Base-by-base conservation (phyloP, 345 rosid genomes). In the Pistacia atlantica region DNA sequence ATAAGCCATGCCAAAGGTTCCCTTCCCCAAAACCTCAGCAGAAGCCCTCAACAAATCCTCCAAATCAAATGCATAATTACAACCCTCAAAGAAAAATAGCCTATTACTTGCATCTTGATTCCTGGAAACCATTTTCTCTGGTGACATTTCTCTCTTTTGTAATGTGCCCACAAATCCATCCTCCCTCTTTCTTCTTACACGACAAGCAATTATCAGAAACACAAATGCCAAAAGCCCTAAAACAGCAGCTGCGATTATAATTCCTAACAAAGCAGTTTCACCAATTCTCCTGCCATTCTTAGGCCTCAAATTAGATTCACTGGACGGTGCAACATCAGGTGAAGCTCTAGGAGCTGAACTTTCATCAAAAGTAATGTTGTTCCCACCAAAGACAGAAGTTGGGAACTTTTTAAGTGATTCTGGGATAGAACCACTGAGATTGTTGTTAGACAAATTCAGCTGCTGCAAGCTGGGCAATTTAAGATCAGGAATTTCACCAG, bases 21-120 rank as follows among this genome's bases (percentile, higher is more conserved):
- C 99, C 66, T 96, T 96, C 25, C 98, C 99, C 73, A 96, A 81
- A n/a, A 96, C 97, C 80, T 96, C 99, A 17, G 98, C 98, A 14
- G 98, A 96, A 69, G 99, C 99, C 79, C 98, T 91, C 86, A 96
- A 81, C 8, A 96, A 83, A 89, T 96, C 99, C 83, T 96, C 99
- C 82, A 96, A 87, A 88, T 96, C 97, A 60, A 96, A 93, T 28
- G 97, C 86, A 78, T 93, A 93, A 49, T 80, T 90, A 35, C 97
- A 91, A n/a, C 98, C 97, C 82, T 93, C 97, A 13, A 96, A 96
- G 93, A 96, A 96, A 49, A 85, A 94, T 82, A 96, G 72, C 77
- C 88, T 86, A 72, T 93, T 93, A 79, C 86, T 93, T 8, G 82
- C 97, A 70, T 93, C 99, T 75, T 92, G 90, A 75, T 85, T 92